Conservation (phyloP, 306 rosid genomes). For the Lathyrus aphaca region DNA sequence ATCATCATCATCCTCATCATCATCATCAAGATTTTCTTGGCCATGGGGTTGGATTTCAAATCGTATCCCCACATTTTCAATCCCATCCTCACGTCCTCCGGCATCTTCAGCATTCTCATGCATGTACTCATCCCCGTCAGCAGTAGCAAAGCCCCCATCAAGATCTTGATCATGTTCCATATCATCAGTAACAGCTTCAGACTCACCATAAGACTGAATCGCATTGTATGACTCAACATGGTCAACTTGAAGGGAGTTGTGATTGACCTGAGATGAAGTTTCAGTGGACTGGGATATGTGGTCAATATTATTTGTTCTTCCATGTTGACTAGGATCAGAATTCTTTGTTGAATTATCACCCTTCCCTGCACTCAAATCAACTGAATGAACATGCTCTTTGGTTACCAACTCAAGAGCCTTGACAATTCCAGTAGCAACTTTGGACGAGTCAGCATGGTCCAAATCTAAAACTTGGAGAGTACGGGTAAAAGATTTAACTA, state of each 20-base stretch:
- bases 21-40: constrained; percentile 80
- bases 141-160: constrained; percentile 69
- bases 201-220: constrained; percentile 75
- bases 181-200: constrained; percentile 91
- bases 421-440: constrained; percentile 79
- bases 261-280: constrained; percentile 65
- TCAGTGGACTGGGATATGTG: constrained; percentile 68
- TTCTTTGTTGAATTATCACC: constrained; percentile 63
- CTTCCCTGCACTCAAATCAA: constrained; percentile 68
- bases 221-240: constrained; percentile 64
- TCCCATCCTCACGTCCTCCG: constrained; percentile 66
- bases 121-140: constrained; percentile 83
- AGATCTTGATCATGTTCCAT: constrained; percentile 98
- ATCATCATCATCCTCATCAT: constrained; percentile 80
- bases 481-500: constrained; percentile 69
- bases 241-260: constrained; percentile 58
- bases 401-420: constrained; percentile 93
- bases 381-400: constrained; percentile 79
- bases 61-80: constrained; percentile 64
- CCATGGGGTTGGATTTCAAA: constrained; percentile 82
- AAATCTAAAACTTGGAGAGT: constrained; percentile 83
- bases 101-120: constrained; percentile 78
- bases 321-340: constrained; percentile 63
- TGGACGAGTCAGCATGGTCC: constrained; percentile 89
- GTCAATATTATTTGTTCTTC: constrained; percentile 53